Percentiles rank a stretch among this genome's conserved stretches.
These are phyloP conservation scores for Fraxinus baroniana DNA, from an alignment of 305 asterid species.

Conservation along the genomic window DNA sequence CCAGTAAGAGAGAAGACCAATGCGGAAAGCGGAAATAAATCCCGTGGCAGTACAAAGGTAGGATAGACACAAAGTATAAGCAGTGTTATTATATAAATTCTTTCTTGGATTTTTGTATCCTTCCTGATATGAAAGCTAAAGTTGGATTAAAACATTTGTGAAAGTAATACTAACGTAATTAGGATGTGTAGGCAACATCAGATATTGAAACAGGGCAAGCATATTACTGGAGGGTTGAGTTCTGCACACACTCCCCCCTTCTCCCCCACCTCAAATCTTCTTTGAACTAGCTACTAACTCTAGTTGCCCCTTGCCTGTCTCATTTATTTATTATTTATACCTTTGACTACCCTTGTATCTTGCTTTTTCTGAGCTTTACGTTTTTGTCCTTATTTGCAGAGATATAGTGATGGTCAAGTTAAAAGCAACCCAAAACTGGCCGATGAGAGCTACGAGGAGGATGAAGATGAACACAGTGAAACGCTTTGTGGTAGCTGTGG, in stretches of 20 bases:
- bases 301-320: background rate
- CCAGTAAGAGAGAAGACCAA: constrained; percentile 65
- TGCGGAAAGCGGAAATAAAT: constrained; percentile 72
- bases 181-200: constrained; percentile 4
- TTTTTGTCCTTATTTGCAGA: constrained; percentile 29
- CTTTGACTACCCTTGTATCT: background rate
- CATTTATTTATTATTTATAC: background rate
- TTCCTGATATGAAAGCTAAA: background rate
- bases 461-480: constrained; percentile 42
- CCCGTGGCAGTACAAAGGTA: constrained; percentile 70
- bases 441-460: constrained; percentile 30
- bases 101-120: background rate
- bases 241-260: background rate
- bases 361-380: background rate
- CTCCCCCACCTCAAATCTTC: background rate
- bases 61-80: background rate
- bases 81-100: background rate
- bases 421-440: constrained; percentile 17
- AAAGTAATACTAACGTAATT: background rate
- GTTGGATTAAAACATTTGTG: background rate
- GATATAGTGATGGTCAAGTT: constrained; percentile 25
- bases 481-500: constrained; percentile 42
- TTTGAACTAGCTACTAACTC: background rate
- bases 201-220: background rate
- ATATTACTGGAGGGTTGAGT: constrained; percentile 1